Percentiles rank a stretch among this genome's conserved stretches.
Evolutionary conservation across 257 asterid species (phyloP).

Genomic region (Ilex asprella): DNA sequence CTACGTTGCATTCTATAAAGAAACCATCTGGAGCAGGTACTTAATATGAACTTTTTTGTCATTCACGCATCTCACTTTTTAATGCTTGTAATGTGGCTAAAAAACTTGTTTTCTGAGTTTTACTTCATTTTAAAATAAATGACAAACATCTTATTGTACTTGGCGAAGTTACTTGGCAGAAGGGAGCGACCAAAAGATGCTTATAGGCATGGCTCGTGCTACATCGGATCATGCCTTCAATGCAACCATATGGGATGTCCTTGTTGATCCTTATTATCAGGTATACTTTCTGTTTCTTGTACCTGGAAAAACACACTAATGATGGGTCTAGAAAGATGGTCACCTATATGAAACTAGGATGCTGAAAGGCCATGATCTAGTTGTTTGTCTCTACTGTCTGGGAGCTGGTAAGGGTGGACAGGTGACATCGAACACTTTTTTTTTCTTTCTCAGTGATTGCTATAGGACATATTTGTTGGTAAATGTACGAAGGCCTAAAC

Average conservation of each 20-base stretch:
- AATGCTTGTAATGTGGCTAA: not conserved
- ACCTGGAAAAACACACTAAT: not conserved
- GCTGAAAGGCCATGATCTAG: no score
- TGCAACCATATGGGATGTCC: constrained; percentile 99
- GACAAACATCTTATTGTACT: constrained; percentile 77
- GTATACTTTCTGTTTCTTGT: constrained; percentile 21
- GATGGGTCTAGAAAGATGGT: not conserved
- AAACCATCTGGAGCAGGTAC: constrained; percentile 72
- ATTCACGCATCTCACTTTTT: not conserved
- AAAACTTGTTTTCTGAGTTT: not conserved
- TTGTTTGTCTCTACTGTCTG: no score
- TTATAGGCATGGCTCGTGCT: constrained; percentile 98
- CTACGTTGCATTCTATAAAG: constrained; percentile 64
- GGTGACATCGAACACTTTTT: no score
- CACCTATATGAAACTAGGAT: no score
- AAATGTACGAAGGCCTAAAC: no score
- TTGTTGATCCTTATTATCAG: constrained; percentile 97
- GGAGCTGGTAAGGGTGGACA: no score
- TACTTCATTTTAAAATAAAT: constrained; percentile 32
- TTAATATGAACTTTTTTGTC: constrained; percentile 16
- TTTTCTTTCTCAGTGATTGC: no score
- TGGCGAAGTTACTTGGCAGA: constrained; percentile 94
- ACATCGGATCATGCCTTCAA: constrained; percentile 98
- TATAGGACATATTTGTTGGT: no score
- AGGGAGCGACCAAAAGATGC: constrained; percentile 63